A percentile compares a stretch with the other conserved stretches of the same genome.
phyloP scores from a whole-genome alignment of 2,329 filamentous ascomycete genomes.

The Trichoderma atrobrunneum region DNA sequence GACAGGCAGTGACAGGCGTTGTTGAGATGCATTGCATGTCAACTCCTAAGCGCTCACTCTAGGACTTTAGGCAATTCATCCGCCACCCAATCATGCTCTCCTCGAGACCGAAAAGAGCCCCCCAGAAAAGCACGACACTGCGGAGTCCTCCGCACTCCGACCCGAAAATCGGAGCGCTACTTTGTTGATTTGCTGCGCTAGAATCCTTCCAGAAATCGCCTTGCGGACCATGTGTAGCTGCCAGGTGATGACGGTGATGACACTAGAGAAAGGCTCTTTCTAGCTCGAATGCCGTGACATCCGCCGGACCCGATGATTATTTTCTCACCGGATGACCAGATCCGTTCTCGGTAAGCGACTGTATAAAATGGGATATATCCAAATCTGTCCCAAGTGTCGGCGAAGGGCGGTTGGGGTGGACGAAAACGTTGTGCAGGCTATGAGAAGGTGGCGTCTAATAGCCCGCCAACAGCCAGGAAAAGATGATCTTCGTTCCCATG shows the following conservation, averaged over 20 bases:
- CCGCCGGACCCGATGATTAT: conserved; percentile 1
- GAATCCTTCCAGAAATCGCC: conserved; percentile 18
- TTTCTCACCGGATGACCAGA: neutral
- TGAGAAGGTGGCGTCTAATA: neutral
- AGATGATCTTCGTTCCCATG: neutral
- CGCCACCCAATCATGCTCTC: neutral
- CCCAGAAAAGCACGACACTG: conserved; percentile 6
- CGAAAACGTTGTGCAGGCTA: neutral
- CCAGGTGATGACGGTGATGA: conserved; percentile 2
- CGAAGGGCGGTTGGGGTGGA: neutral
- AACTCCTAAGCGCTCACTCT: neutral
- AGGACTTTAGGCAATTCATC: neutral
- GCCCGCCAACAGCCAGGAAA: neutral
- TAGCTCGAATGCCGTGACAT: neutral
- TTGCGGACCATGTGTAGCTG: neutral
- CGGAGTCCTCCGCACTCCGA: conserved; percentile 18
- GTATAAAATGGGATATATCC: neutral
- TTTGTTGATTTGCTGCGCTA: conserved; percentile 1
- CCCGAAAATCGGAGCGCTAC: conserved; percentile 15
- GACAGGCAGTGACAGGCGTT: neutral
- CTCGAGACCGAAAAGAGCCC: neutral
- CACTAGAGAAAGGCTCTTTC: neutral
- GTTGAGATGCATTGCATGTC: neutral
- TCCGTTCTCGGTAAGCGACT: neutral
- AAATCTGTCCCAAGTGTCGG: neutral